These are phyloP conservation scores for Spinacia oleracea DNA, from an alignment of 179 eudicot genomes.

Conservation along the genomic window DNA sequence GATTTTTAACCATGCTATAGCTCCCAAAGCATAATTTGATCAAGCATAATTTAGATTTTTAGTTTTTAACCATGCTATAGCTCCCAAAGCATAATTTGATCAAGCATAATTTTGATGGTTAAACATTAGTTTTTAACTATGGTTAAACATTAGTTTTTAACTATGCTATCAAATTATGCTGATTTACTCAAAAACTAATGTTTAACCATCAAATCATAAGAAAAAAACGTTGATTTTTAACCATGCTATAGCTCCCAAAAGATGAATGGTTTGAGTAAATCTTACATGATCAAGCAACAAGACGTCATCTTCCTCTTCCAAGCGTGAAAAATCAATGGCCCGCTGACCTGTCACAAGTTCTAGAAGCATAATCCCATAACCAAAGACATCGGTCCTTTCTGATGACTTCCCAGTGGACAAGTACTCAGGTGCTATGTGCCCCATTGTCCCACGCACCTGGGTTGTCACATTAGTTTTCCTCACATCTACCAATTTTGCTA, in stretches of 20 bases:
- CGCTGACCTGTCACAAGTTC: conserved; percentile 95
- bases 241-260: background rate
- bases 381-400: conserved; percentile 90
- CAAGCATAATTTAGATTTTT: no score
- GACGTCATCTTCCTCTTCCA: conserved; percentile 96
- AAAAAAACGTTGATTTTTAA: no score
- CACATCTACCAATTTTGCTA: conserved; percentile 93
- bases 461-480: conserved; percentile 90
- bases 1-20: no score
- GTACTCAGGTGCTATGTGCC: conserved; percentile 98
- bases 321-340: conserved; percentile 87
- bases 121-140: no score
- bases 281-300: conserved; percentile 97
- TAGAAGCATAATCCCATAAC: conserved; percentile 92
- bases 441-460: conserved; percentile 99
- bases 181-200: no score
- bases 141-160: no score
- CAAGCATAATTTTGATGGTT: no score
- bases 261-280: background rate
- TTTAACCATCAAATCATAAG: no score
- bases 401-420: conserved; percentile 95
- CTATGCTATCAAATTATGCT: no score
- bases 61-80: no score
- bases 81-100: no score
- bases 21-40: no score